Evolutionary conservation across 2,329 filamentous ascomycete species (phyloP).

Genomic region (Aspergillus sp.): DNA sequence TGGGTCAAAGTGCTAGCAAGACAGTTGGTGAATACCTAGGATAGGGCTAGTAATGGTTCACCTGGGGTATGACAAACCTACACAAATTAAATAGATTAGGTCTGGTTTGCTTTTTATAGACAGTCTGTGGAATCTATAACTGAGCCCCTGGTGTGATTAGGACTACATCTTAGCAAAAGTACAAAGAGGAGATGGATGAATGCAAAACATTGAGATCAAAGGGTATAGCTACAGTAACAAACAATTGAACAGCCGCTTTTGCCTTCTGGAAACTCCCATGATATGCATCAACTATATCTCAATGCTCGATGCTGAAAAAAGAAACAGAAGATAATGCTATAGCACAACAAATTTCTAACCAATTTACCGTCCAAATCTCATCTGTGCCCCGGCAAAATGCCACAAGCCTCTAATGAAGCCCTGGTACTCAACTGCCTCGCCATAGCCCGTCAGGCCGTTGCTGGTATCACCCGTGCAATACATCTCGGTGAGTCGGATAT

Average conservation of each 20-base stretch:
- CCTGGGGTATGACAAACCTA: no score
- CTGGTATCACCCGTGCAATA: conserved; percentile 52
- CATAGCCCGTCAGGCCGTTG: conserved; percentile 28
- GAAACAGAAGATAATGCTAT: background rate
- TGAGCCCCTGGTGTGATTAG: no score
- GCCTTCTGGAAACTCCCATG: background rate
- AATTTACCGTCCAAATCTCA: conserved; percentile 63
- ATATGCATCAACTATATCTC: background rate
- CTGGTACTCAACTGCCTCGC: conserved; percentile 70
- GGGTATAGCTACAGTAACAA: background rate
- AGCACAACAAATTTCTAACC: background rate
- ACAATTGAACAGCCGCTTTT: background rate
- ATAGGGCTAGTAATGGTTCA: no score
- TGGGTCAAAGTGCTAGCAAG: no score
- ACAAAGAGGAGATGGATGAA: background rate
- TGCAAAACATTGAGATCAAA: background rate
- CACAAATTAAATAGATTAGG: no score
- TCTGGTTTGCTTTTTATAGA: no score
- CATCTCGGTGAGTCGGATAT: conserved; percentile 88
- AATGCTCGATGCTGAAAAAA: background rate
- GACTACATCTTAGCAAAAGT: no score
- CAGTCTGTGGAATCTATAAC: no score
- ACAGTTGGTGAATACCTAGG: no score
- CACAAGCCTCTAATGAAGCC: conserved; percentile 80
- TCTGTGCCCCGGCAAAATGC: conserved; percentile 78